A percentile compares a stretch with the other conserved stretches of the same genome.
Evolutionary conservation across 1,284 basidiomycete genomes (phyloP).

Genomic region (Porogramme epimiltina): DNA sequence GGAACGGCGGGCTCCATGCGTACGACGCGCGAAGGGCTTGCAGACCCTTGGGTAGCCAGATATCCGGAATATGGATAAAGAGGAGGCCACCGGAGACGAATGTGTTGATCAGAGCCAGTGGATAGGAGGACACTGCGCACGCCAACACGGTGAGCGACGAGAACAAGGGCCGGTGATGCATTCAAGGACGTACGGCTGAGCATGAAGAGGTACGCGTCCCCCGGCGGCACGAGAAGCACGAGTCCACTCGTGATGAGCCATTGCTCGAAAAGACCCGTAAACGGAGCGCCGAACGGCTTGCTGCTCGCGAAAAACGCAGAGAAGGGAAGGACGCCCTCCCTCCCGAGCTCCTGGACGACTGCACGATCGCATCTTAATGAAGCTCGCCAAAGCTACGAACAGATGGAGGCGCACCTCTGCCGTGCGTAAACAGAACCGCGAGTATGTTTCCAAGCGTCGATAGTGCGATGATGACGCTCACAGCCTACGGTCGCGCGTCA

Average conservation of each 20-base stretch:
- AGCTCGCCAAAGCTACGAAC: not conserved
- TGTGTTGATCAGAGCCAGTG: conserved; percentile 55
- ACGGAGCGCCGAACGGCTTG: conserved; percentile 62
- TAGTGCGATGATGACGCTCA: conserved; percentile 63
- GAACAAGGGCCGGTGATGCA: no score
- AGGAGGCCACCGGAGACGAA: conserved; percentile 62
- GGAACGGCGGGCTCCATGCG: conserved; percentile 66
- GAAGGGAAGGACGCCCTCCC: conserved; percentile 65
- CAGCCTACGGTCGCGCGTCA: no score
- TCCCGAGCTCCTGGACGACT: conserved; percentile 73
- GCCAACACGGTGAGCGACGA: no score
- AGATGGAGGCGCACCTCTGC: conserved; percentile 46
- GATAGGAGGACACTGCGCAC: conserved; percentile 54
- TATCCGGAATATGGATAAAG: conserved; percentile 50
- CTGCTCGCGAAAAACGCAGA: conserved; percentile 65
- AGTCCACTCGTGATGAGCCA: conserved; percentile 54
- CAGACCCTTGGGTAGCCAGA: conserved; percentile 7
- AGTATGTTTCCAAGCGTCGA: conserved; percentile 66
- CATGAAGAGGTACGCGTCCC: conserved; percentile 70
- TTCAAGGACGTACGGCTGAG: conserved; percentile 51
- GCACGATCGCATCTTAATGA: not conserved
- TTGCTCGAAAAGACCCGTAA: conserved; percentile 58
- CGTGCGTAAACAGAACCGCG: conserved; percentile 62
- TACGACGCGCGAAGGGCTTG: conserved; percentile 30
- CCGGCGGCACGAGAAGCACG: conserved; percentile 54